phyloP scores from a whole-genome alignment of 164 flowering plant species.

The Chloranthus sessilifolius region DNA sequence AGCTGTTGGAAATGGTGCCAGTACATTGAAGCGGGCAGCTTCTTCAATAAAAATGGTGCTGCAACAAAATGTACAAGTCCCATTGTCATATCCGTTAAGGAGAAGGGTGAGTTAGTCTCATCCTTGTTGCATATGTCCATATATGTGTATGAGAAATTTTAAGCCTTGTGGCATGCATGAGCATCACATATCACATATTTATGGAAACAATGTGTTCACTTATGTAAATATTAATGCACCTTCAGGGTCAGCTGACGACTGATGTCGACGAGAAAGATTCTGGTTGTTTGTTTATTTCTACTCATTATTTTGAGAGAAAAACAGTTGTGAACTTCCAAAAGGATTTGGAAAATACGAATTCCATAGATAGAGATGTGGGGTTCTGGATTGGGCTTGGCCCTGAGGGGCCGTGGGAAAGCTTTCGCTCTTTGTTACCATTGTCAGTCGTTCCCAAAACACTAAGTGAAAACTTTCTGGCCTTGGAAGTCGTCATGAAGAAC shows the following conservation, averaged over 20 bases:
- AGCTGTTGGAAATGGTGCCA: constrained; percentile 57
- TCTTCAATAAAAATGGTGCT: constrained; percentile 66
- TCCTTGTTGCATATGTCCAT: no score
- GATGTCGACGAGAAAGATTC: constrained; percentile 26
- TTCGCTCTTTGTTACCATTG: constrained; percentile 74
- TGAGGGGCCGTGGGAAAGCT: constrained; percentile 75
- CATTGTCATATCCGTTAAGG: constrained; percentile 51
- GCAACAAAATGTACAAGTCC: constrained; percentile 44
- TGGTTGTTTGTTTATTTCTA: constrained; percentile 58
- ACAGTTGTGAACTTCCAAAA: constrained; percentile 37
- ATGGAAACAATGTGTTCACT: no score
- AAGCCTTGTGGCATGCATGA: constrained; percentile 1
- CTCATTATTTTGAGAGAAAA: constrained; percentile 76
- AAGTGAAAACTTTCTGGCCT: constrained; percentile 50
- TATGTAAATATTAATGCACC: constrained; percentile 1
- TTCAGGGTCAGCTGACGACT: constrained; percentile 45
- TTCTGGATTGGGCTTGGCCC: constrained; percentile 69
- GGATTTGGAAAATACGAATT: constrained; percentile 28
- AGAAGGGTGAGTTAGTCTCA: constrained; percentile 58
- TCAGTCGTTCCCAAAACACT: constrained; percentile 70
- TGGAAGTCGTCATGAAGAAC: constrained; percentile 77
- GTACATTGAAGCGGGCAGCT: constrained; percentile 56
- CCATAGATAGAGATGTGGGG: constrained; percentile 54
- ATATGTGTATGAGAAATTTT: no score
- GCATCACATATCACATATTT: no score